Evolutionary conservation across 768 basidiomycete genomes (phyloP).

Genomic region (Serendipita sp.): DNA sequence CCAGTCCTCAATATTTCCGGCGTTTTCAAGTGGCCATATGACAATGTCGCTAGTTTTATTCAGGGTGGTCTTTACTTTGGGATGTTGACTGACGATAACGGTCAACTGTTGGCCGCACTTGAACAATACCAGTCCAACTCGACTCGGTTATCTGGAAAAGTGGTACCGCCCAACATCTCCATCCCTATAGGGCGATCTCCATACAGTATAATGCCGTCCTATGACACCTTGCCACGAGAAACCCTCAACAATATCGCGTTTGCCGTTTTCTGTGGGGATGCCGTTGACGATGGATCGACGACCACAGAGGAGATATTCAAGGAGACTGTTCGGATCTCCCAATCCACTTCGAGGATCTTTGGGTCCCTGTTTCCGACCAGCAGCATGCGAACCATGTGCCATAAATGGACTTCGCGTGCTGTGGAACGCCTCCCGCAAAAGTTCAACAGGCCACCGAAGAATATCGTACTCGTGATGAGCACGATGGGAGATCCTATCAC

Average conservation of each 20-base stretch:
- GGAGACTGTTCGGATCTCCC: background rate
- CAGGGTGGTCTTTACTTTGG: background rate
- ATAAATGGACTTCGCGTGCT: background rate
- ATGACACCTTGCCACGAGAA: background rate
- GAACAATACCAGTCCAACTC: too few relatives aligned
- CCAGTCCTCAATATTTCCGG: background rate
- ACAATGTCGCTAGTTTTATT: background rate
- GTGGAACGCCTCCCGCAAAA: background rate
- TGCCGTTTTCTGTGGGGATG: background rate
- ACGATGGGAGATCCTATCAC: background rate
- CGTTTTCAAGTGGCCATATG: background rate
- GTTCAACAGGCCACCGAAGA: background rate
- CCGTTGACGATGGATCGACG: background rate
- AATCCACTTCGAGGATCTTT: background rate
- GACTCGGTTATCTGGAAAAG: too few relatives aligned
- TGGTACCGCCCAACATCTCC: background rate
- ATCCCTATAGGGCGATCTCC: background rate
- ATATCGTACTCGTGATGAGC: background rate
- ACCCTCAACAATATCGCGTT: background rate
- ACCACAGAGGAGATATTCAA: background rate
- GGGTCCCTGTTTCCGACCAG: background rate
- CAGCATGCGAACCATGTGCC: background rate
- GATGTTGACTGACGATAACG: background rate
- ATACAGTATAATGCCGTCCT: background rate
- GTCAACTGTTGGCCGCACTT: too few relatives aligned